Evolutionary conservation across 2,329 filamentous ascomycete species (phyloP).

Genomic region (Exserohilum rostratum): DNA sequence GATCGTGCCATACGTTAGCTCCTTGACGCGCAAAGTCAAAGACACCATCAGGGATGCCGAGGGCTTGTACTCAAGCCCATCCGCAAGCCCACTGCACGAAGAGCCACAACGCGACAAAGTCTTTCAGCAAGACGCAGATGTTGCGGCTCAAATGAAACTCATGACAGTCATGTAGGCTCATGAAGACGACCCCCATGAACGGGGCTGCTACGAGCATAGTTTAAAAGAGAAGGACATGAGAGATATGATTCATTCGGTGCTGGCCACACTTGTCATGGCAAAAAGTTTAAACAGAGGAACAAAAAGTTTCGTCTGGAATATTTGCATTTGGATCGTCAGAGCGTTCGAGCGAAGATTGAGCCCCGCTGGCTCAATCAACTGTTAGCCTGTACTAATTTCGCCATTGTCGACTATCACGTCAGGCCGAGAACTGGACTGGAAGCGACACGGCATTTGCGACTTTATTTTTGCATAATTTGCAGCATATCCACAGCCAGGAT

Average conservation of each 20-base stretch:
- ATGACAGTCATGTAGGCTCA: constrained; percentile 49
- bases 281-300: constrained; percentile 27
- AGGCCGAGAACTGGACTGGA: constrained; percentile 39
- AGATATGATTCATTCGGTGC: constrained; percentile 11
- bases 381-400: constrained; percentile 42
- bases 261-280: constrained; percentile 23
- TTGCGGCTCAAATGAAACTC: constrained; percentile 48
- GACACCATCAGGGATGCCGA: constrained; percentile 55
- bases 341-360: constrained; percentile 37
- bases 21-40: constrained; percentile 56
- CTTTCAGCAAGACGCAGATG: constrained; percentile 42
- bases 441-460: constrained; percentile 40
- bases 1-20: constrained; percentile 62
- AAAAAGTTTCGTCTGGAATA: constrained; percentile 39
- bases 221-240: background rate
- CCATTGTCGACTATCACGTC: constrained; percentile 28
- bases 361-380: constrained; percentile 23
- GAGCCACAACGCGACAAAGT: constrained; percentile 47
- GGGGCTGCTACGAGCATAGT: constrained; percentile 13
- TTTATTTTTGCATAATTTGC: constrained; percentile 34
- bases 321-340: constrained; percentile 38
- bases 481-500: constrained; percentile 26
- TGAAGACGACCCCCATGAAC: constrained; percentile 27
- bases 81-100: constrained; percentile 42
- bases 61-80: constrained; percentile 54